These are phyloP conservation scores for Fragaria vesca DNA, from an alignment of 306 rosid species.

Conservation along the genomic window DNA sequence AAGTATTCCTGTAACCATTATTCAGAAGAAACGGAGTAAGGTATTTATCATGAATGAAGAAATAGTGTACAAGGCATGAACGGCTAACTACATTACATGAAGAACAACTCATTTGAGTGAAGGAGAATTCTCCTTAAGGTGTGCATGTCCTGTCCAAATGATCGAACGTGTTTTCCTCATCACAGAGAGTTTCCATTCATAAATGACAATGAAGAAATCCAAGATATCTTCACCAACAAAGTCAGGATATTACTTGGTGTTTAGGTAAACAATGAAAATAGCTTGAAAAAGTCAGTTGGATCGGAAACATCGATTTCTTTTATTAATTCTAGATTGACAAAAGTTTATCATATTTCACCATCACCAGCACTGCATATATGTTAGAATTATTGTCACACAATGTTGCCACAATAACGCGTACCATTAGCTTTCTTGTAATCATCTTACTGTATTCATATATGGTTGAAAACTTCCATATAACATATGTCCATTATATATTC, in stretches of 20 bases:
- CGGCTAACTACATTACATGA: background rate
- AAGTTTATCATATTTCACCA: background rate
- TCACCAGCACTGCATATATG: background rate
- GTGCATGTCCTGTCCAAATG: background rate
- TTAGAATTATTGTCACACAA: background rate
- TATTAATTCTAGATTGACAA: background rate
- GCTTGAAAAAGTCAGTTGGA: background rate
- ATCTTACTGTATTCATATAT: background rate
- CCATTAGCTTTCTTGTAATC: background rate
- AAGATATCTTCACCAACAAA: background rate
- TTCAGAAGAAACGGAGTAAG: too few species aligned
- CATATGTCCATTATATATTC: background rate
- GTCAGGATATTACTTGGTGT: background rate
- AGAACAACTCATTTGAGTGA: background rate
- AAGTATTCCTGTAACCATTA: too few species aligned
- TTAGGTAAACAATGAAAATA: background rate
- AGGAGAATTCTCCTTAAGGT: background rate
- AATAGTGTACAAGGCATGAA: background rate
- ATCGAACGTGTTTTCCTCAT: background rate
- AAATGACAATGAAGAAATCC: background rate
- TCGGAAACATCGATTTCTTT: conserved; percentile 8
- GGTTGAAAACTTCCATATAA: background rate
- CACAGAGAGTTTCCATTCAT: background rate
- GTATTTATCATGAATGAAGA: too few species aligned
- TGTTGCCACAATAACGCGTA: background rate